Percentiles rank a stretch among this genome's conserved stretches.
These are phyloP conservation scores for Nothophoma quercina DNA, from an alignment of 2,329 filamentous ascomycete genomes.

Conservation along the genomic window DNA sequence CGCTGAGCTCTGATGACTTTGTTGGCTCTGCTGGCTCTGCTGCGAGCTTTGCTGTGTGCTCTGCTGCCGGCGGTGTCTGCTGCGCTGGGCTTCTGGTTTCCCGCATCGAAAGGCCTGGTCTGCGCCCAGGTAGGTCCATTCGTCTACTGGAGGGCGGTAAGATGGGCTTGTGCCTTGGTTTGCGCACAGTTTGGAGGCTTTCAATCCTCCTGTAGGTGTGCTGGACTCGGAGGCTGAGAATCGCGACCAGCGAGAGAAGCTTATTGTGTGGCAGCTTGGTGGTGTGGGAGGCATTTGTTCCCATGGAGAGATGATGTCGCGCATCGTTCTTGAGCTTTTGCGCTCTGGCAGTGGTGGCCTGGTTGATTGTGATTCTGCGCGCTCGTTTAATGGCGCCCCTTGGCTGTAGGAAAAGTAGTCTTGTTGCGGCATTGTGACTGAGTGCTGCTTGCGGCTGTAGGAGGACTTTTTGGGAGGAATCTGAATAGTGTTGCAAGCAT, in stretches of 20 bases:
- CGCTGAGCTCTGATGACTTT: constrained; percentile 8
- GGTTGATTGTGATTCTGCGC: background rate
- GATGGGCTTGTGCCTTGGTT: constrained; percentile 21
- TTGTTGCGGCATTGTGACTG: constrained; percentile 18
- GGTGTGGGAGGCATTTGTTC: constrained; percentile 17
- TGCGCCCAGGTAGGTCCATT: constrained; percentile 29
- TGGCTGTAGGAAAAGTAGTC: constrained; percentile 14
- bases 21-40: constrained; percentile 16
- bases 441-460: constrained; percentile 3
- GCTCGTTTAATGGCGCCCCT: background rate
- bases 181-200: constrained; percentile 31
- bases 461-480: too few species aligned
- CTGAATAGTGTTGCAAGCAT: constrained; percentile 1
- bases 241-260: constrained; percentile 29
- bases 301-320: constrained; percentile 20
- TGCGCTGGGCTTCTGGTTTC: constrained; percentile 10
- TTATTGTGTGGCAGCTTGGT: constrained; percentile 25
- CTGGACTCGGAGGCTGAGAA: constrained; percentile 19
- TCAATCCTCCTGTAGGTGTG: constrained; percentile 26
- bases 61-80: constrained; percentile 15
- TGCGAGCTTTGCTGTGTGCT: constrained; percentile 11
- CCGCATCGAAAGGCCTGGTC: constrained; percentile 18
- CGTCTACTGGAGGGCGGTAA: constrained; percentile 30
- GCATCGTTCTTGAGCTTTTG: constrained; percentile 22
- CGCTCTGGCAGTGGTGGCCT: constrained; percentile 8